phyloP scores from a whole-genome alignment of 495 filamentous ascomycete genomes.

The Podospora anserina region DNA sequence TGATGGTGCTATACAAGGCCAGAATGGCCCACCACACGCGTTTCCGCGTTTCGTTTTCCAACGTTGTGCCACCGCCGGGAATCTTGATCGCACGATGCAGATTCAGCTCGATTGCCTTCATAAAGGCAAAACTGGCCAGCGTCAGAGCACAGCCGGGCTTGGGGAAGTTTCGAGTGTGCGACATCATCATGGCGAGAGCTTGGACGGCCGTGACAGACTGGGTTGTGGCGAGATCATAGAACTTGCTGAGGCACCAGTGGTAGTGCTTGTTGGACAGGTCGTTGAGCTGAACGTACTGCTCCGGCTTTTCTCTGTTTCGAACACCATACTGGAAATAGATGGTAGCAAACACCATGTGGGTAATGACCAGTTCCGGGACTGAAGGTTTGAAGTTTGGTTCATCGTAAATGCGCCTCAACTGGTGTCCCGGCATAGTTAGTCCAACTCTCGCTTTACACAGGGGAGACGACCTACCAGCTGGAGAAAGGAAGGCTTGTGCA shows the following conservation, averaged over 20 bases:
- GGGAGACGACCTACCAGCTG: conserved; percentile 49
- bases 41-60: conserved; percentile 73
- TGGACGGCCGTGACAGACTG: conserved; percentile 64
- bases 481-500: conserved; percentile 70
- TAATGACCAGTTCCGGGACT: conserved; percentile 61
- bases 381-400: conserved; percentile 58
- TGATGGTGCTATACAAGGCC: conserved; percentile 58
- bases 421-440: conserved; percentile 9
- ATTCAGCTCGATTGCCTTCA: conserved; percentile 66
- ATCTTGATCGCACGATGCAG: conserved; percentile 67
- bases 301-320: conserved; percentile 55
- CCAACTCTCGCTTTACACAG: too few relatives aligned
- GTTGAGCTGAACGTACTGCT: conserved; percentile 53
- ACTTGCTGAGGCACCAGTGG: conserved; percentile 65
- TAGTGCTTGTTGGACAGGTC: conserved; percentile 68
- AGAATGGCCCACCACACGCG: conserved; percentile 71
- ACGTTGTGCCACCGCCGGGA: conserved; percentile 49
- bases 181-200: conserved; percentile 64
- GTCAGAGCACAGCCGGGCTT: conserved; percentile 71
- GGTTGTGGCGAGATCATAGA: conserved; percentile 57
- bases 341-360: conserved; percentile 75
- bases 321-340: conserved; percentile 70
- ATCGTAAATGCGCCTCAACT: conserved; percentile 62
- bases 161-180: conserved; percentile 71
- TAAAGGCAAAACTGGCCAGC: conserved; percentile 57